phyloP scores from a whole-genome alignment of 2,329 filamentous ascomycete species.

The Fusarium sp. region DNA sequence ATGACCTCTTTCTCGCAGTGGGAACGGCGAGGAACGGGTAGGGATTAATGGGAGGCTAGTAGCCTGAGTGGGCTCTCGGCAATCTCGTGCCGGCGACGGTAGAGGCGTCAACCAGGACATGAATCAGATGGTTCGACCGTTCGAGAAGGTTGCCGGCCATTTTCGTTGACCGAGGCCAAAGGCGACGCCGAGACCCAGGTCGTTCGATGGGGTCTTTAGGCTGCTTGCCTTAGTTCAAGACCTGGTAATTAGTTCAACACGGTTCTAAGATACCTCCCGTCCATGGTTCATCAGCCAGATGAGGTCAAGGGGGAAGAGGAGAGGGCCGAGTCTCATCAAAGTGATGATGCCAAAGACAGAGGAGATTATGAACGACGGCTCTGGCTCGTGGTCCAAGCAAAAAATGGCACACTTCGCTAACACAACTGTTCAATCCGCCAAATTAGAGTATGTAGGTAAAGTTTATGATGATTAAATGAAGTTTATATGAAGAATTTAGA shows the following conservation, averaged over 20 bases:
- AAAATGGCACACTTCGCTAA: too few relatives aligned
- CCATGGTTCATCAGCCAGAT: constrained; percentile 12
- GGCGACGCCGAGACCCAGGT: constrained; percentile 22
- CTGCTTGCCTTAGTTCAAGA: background rate
- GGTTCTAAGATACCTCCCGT: background rate
- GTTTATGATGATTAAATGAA: too few relatives aligned
- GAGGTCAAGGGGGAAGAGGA: constrained; percentile 7
- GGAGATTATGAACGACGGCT: background rate
- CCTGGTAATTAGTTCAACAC: constrained; percentile 28
- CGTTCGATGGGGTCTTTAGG: constrained; percentile 6
- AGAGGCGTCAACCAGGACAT: constrained; percentile 19
- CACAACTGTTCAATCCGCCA: too few relatives aligned
- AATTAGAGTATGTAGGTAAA: too few relatives aligned
- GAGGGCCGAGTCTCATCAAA: background rate
- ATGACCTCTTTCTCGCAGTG: constrained; percentile 16
- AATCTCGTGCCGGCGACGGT: constrained; percentile 37
- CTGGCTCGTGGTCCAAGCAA: background rate
- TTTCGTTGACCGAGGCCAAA: constrained; percentile 39
- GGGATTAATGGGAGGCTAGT: constrained; percentile 6
- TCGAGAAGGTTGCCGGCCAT: constrained; percentile 23
- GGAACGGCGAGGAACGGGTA: constrained; percentile 12
- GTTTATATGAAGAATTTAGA: too few relatives aligned
- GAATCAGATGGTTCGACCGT: constrained; percentile 31
- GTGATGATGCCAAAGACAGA: background rate
- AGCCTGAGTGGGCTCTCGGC: constrained; percentile 32